Percentiles rank a stretch among this genome's conserved stretches.
Evolutionary conservation across 2,329 filamentous ascomycete genomes (phyloP).

Genomic region (Penicillium sp.): DNA sequence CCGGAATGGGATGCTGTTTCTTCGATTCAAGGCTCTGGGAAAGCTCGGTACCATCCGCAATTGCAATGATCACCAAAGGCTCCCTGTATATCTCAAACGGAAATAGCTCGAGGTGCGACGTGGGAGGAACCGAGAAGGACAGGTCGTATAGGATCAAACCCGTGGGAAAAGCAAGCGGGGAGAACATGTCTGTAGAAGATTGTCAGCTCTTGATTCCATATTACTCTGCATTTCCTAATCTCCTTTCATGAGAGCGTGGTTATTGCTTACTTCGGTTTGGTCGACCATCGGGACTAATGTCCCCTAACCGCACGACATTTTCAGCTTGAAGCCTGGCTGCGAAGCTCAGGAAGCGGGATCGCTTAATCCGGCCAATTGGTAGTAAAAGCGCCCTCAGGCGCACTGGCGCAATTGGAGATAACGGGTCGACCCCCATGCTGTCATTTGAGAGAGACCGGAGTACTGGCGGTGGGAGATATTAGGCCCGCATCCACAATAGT

Average conservation of each 20-base stretch:
- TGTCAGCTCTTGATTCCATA: constrained; percentile 13
- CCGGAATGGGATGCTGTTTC: constrained; percentile 37
- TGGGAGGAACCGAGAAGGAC: constrained; percentile 73
- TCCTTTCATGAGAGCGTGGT: background rate
- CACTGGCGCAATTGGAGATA: constrained; percentile 87
- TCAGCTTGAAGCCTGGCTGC: constrained; percentile 74
- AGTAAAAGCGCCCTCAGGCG: constrained; percentile 84
- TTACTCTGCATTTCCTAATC: background rate
- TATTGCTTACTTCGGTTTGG: constrained; percentile 74
- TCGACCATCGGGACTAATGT: constrained; percentile 80
- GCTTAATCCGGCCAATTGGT: constrained; percentile 82
- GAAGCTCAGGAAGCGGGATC: constrained; percentile 75
- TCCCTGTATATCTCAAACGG: constrained; percentile 91
- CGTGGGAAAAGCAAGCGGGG: constrained; percentile 80
- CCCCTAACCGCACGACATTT: constrained; percentile 78
- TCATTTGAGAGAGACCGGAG: constrained; percentile 42
- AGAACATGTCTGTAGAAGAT: constrained; percentile 75
- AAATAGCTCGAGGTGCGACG: constrained; percentile 73
- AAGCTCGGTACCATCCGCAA: constrained; percentile 78
- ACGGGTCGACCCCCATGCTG: constrained; percentile 83
- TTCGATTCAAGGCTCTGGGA: constrained; percentile 30
- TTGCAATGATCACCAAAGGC: constrained; percentile 76
- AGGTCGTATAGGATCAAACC: constrained; percentile 88
- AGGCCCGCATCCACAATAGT: constrained; percentile 33
- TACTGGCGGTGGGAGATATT: constrained; percentile 33